Base-by-base conservation (phyloP, 805 yeast species). In the Suhomyces sp. region DNA sequence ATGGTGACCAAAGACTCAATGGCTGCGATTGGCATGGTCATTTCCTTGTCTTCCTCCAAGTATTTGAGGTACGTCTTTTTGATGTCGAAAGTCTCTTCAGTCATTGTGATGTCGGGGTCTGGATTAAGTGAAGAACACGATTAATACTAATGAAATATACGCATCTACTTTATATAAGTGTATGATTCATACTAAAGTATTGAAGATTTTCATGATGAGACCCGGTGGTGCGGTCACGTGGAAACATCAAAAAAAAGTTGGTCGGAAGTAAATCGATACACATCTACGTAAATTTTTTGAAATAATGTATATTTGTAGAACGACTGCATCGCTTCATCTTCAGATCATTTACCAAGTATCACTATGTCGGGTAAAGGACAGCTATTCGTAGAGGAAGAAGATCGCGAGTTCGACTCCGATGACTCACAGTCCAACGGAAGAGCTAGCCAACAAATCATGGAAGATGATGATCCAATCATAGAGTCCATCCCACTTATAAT, bases 11-110 rank as follows among this genome's bases (percentile, higher is more conserved):
- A 69, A 9, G 96, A 79, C 66, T 93, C 98, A 53, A 93, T 93
- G 22, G 98, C 98, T 27, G 98, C 99, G 21, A 93, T 87, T 1
- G 99, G 99, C 97, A 90, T 93, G 5, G 98, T 90, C 80, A 93
- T 86, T 38, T 93, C 98, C n/a, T 86, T 73, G 63, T 93, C 97
- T 33, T 88, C 96, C 47, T 76, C 78, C 43, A 93, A 70, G 58
- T 87, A 88, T 55, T 76, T 75, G 39, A 87, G 71, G 56, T 93
- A 93, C 0, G 91, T 78, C 48, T 77, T 71, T 29, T 82, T 88
- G 48, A 93, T 88, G 58, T 90, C 95, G 56, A 93, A 88, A 6
- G 38, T 14, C 24, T 38, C 44, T 19, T 40, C 40, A 10, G 33
- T 19, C 42, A 39, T 39, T n/a, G n/a, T n/a, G n/a, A n/a, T n/a